phyloP scores from a whole-genome alignment of 768 basidiomycete species.

The Podaxis carcinomalis region DNA sequence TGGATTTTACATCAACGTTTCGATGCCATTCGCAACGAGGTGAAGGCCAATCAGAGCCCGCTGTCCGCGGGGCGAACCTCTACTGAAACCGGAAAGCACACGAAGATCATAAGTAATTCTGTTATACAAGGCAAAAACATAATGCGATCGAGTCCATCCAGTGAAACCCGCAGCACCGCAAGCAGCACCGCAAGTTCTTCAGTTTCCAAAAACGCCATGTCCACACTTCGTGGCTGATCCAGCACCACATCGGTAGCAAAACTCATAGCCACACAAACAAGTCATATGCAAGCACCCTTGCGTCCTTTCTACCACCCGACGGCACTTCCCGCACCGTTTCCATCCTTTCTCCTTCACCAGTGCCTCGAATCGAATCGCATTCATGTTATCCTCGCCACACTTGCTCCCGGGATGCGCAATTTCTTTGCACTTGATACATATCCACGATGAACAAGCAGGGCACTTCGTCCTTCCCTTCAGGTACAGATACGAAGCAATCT shows the following conservation, averaged over 20 bases:
- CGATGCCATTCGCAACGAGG: background rate
- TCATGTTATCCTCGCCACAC: conserved; percentile 8
- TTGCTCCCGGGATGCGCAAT: conserved; percentile 8
- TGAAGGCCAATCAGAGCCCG: background rate
- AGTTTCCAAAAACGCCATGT: background rate
- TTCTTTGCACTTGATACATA: conserved; percentile 11
- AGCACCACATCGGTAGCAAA: conserved; percentile 18
- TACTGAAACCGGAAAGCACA: background rate
- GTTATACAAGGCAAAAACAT: background rate
- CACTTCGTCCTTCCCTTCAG: conserved; percentile 2
- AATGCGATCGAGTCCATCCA: background rate
- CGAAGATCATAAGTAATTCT: background rate
- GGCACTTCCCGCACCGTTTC: conserved; percentile 11
- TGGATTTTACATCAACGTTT: background rate
- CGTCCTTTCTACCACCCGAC: conserved; percentile 10
- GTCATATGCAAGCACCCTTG: conserved; percentile 15
- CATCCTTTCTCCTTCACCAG: conserved; percentile 10
- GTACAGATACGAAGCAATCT: background rate
- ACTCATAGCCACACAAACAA: conserved; percentile 12
- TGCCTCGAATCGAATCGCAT: conserved; percentile 23
- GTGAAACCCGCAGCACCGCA: background rate
- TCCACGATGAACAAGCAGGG: background rate
- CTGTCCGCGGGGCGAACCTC: background rate
- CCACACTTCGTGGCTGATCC: conserved; percentile 21
- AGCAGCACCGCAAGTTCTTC: background rate